These are phyloP conservation scores for Rhizopogon roseolus DNA, from an alignment of 768 basidiomycete genomes.

Conservation along the genomic window DNA sequence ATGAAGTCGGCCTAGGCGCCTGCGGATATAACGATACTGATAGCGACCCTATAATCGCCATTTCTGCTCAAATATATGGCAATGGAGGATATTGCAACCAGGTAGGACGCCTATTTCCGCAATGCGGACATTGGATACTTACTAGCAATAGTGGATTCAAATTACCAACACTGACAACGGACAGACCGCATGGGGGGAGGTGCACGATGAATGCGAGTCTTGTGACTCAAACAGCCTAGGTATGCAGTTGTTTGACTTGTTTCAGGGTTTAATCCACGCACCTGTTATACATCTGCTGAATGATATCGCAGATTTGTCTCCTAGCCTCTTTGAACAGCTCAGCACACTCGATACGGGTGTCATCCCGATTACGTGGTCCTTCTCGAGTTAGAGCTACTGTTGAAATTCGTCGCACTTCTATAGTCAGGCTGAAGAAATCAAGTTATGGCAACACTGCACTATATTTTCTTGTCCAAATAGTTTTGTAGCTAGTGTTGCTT, in stretches of 20 bases:
- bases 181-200: conserved; percentile 41
- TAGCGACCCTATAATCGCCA: conserved; percentile 56
- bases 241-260: conserved; percentile 35
- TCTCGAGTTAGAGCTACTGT: too few relatives aligned
- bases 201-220: conserved; percentile 53
- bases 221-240: conserved; percentile 54
- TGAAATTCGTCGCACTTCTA: too few relatives aligned
- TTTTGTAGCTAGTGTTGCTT: too few relatives aligned
- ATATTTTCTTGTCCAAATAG: too few relatives aligned
- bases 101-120: conserved; percentile 31
- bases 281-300: not conserved
- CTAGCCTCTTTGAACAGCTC: conserved; percentile 51
- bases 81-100: conserved; percentile 54
- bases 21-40: conserved; percentile 51
- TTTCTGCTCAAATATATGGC: conserved; percentile 51
- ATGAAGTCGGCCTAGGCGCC: conserved; percentile 53
- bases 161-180: conserved; percentile 56
- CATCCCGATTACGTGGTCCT: conserved; percentile 29
- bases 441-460: too few relatives aligned
- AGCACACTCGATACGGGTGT: conserved; percentile 42
- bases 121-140: not conserved
- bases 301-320: conserved; percentile 56
- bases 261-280: not conserved
- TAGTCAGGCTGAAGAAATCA: too few relatives aligned
- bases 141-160: conserved; percentile 42